phyloP scores from a whole-genome alignment of 257 asterid species.

The Parsonsia alboflavescens region DNA sequence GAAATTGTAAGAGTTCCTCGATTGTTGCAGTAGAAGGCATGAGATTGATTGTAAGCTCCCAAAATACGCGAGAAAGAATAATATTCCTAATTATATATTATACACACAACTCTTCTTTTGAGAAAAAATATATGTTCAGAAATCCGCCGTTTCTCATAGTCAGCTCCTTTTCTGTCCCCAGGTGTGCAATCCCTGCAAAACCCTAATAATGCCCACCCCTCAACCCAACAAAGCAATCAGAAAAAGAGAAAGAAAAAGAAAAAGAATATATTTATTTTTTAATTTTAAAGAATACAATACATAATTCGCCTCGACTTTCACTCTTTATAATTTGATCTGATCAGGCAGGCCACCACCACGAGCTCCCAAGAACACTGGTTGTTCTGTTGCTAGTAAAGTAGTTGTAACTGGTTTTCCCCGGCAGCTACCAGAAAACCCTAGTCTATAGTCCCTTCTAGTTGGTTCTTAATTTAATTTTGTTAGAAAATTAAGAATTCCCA shows the following conservation, averaged over 20 bases:
- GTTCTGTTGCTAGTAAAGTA: background rate
- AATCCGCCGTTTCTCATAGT: slow-evolving; percentile 17
- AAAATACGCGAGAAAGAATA: slow-evolving; percentile 14
- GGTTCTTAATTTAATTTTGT: too few species aligned
- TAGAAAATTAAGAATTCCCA: too few species aligned
- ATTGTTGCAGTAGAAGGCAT: slow-evolving; percentile 16
- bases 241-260: background rate
- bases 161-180: slow-evolving; percentile 14
- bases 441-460: too few species aligned
- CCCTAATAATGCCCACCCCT: background rate
- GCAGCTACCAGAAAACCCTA: too few species aligned
- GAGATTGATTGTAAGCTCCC: slow-evolving; percentile 15
- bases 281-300: background rate
- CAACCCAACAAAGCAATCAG: background rate
- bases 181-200: slow-evolving; percentile 7
- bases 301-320: background rate
- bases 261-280: background rate
- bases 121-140: slow-evolving; percentile 4
- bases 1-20: slow-evolving; percentile 8
- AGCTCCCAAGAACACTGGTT: background rate
- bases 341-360: slow-evolving; percentile 9
- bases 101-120: slow-evolving; percentile 13
- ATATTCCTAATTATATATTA: too few species aligned
- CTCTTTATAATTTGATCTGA: background rate
- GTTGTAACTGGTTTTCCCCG: background rate